phyloP scores from a whole-genome alignment of 208 protist genomes.

The Trypanosoma melophagium region DNA sequence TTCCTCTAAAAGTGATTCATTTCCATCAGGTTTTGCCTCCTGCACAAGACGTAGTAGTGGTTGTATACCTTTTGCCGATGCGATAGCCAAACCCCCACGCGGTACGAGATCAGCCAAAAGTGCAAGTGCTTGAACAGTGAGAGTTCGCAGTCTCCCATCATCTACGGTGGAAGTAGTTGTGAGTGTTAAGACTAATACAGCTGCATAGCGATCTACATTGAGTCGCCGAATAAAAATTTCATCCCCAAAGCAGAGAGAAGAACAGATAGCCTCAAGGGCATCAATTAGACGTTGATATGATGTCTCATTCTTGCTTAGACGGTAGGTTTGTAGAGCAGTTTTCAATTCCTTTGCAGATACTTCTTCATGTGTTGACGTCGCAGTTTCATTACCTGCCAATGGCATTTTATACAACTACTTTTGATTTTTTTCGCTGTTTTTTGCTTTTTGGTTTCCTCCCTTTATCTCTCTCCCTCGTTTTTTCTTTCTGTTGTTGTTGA shows the following conservation, averaged over 20 bases:
- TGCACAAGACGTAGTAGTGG: conserved; percentile 22
- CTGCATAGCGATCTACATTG: conserved; percentile 15
- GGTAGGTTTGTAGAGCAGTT: conserved; percentile 1
- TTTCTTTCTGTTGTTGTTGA: no score
- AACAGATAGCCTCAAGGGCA: conserved; percentile 27
- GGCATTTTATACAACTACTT: not conserved
- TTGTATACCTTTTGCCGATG: conserved; percentile 25
- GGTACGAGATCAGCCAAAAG: conserved; percentile 66
- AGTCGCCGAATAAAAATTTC: conserved; percentile 31
- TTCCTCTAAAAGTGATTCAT: conserved; percentile 42
- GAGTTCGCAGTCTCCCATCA: not conserved
- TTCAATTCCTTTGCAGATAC: conserved; percentile 1
- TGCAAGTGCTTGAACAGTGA: conserved; percentile 46
- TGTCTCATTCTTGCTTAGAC: not conserved
- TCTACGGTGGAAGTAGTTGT: not conserved
- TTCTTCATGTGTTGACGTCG: not conserved
- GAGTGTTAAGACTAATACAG: conserved; percentile 16
- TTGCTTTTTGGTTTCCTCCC: no score
- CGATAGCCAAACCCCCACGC: conserved; percentile 40
- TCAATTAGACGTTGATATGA: not conserved
- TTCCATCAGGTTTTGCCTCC: not conserved
- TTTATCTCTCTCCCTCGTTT: no score
- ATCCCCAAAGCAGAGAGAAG: conserved; percentile 34
- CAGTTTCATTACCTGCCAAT: not conserved
- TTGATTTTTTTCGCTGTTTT: no score